Base-by-base conservation (phyloP, 129 eudicot genomes). In the Chrysanthemum makinoi region DNA sequence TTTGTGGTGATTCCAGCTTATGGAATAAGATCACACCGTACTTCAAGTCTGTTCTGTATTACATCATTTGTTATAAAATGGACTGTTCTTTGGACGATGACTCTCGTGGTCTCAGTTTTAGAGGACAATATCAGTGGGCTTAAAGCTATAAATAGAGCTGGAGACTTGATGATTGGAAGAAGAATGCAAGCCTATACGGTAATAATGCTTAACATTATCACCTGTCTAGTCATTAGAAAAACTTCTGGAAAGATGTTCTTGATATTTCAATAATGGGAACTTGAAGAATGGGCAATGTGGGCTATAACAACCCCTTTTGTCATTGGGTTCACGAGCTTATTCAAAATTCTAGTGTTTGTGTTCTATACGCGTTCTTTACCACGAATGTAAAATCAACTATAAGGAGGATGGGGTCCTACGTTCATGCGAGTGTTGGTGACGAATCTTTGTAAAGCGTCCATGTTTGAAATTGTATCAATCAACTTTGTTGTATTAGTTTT, bases 141-240 rank as follows among this genome's bases (percentile, higher is more conserved):
- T 46, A 72, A 76, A 39, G 78, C 85, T 26, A 72, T 81, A 12
- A 55, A 26, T 54, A 72, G 72, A 81, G 81, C 85, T 1, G 18
- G 61, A 14, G 72, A 76, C 10, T 54, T 81, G 30, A 43, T 66
- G 71, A 72, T 71, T 47, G 62, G 72, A 16, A 76, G 28, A 26
- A 67, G 67, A 46, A 12, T 53, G 13, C 70, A 76, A 65, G 73
- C 61, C 7, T 65, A 5, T 35, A 3, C 58, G 10, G 15, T 70
- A 51, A 75, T 64, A 43, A 10, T 75, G 39, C 44, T 80, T 20
- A 56, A 59, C 50, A 13, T 46, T 64, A 20, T 66, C 6, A 69
- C 80, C 0, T 10, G 35, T 58, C 44, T 10, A 14, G 59, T 54
- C 14, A 60, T 51, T 64, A 2, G 43, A 71, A 49, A 20, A 30